Base-by-base conservation (phyloP, 2,329 filamentous ascomycete genomes). In the Paecilomyces sp. region DNA sequence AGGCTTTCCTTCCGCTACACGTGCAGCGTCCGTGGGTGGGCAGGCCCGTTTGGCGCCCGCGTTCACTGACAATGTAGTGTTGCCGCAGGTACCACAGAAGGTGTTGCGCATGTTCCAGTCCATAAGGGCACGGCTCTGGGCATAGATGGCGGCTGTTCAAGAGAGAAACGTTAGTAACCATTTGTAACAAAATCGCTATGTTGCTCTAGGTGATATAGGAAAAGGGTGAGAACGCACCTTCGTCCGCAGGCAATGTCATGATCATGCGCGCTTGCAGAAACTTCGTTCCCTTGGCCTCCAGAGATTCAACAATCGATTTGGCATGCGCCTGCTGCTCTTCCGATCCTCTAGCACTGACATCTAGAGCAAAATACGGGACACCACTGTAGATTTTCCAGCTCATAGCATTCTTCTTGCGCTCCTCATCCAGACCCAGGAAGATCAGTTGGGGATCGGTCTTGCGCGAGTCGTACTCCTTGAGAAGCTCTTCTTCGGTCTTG, bases 71-170 rank as follows among this genome's bases (percentile, higher is more conserved):
- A 97, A 79, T 0, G 92, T 97, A 25, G 84, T 86, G 69, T 90
- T 84, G 34, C 94, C 93, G 75, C 94, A 99, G 59, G 88, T 88
- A 33, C 87, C 92, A 74, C 94, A 99, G 81, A 91, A 99, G 31
- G 88, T 89, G 76, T 96, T 96, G 57, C 93, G 89, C 28, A 82
- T 82, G 77, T 99, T 97, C 94, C 94, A 99, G 78, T 97, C 94
- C 36, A 95, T 80, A 28, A 97, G 82, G 54, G 92, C 89, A 58
- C 93, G 87, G 7, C 92, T 90, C 75, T 96, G 91, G 13, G 91
- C 93, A 67, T 92, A 96, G 54, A 96, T 89, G 56, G 92, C 91
- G 61, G 92, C 94, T 94, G 63, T 55, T 50, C 52, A 33, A 28
- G 41, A n/a, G 28, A 22, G 5, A 11, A 63, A 12, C 58, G 31